These are phyloP conservation scores for Pleodorina starrii DNA, from an alignment of 139 green algal species.

Conservation along the genomic window DNA sequence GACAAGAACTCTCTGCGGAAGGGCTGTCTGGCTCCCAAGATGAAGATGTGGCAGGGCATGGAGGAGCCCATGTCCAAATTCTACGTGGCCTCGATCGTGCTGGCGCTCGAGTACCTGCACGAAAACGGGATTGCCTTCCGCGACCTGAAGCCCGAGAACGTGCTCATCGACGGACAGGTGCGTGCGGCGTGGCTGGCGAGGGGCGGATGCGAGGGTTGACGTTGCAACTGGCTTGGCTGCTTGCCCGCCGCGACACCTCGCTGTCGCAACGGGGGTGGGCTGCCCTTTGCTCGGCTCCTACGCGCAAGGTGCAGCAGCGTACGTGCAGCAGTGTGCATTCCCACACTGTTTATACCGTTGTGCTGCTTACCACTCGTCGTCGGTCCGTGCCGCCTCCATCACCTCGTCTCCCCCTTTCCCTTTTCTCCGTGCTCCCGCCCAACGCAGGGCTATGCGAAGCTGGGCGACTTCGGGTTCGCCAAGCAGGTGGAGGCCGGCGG, in stretches of 20 bases:
- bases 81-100: conserved; percentile 90
- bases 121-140: conserved; percentile 89
- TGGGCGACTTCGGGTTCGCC: conserved; percentile 95
- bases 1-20: conserved; percentile 61
- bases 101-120: conserved; percentile 96
- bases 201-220: too few species aligned
- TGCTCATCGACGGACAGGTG: conserved; percentile 89
- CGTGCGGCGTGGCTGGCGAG: background rate
- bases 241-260: too few species aligned
- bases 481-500: conserved; percentile 82
- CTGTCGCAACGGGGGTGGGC: too few species aligned
- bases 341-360: too few species aligned
- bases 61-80: conserved; percentile 85
- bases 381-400: too few species aligned
- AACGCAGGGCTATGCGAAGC: conserved; percentile 86
- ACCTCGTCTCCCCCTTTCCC: too few species aligned
- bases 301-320: too few species aligned
- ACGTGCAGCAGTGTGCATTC: too few species aligned
- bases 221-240: too few species aligned
- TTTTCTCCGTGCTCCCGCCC: too few species aligned
- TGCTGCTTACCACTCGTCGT: too few species aligned
- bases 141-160: conserved; percentile 98
- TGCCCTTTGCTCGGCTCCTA: too few species aligned
- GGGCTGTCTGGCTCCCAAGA: conserved; percentile 72
- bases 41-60: conserved; percentile 87